Conservation (phyloP, 2,329 filamentous ascomycete genomes). For the Fusarium sp. region DNA sequence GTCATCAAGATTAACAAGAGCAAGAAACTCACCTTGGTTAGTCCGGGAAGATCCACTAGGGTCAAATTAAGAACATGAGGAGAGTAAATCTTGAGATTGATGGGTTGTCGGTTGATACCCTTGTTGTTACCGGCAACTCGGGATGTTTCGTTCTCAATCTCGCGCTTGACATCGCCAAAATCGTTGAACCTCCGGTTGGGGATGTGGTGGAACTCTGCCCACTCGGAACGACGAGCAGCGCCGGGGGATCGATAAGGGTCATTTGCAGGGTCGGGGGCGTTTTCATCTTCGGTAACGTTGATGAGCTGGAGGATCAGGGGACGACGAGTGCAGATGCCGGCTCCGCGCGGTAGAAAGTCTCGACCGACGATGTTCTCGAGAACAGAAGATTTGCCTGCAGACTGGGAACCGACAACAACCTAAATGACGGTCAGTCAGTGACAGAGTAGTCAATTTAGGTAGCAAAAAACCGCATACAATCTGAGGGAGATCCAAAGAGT, state of each 20-base stretch:
- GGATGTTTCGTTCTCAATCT: constrained; percentile 97
- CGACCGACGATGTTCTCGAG: constrained; percentile 98
- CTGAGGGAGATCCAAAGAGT: constrained; percentile 96
- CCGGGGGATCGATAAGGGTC: constrained; percentile 83
- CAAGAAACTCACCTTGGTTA: constrained; percentile 80
- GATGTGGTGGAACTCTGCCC: constrained; percentile 97
- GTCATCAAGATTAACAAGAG: constrained; percentile 19
- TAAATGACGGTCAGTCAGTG: constrained; percentile 55
- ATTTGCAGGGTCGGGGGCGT: constrained; percentile 72
- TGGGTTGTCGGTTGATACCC: constrained; percentile 96
- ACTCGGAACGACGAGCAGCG: constrained; percentile 75
- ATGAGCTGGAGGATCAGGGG: constrained; percentile 98
- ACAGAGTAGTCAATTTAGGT: constrained; percentile 23
- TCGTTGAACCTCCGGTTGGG: constrained; percentile 90
- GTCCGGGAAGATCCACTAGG: constrained; percentile 91
- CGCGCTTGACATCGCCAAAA: constrained; percentile 92
- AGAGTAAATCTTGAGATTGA: constrained; percentile 98
- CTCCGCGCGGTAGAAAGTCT: constrained; percentile 96
- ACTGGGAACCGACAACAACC: constrained; percentile 99
- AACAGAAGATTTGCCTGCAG: constrained; percentile 97
- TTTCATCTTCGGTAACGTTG: constrained; percentile 86
- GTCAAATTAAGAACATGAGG: constrained; percentile 97
- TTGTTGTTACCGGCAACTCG: constrained; percentile 95
- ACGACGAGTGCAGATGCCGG: constrained; percentile 93
- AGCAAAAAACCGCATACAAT: constrained; percentile 75